phyloP scores from a whole-genome alignment of 352 stramenopile species.

The Globisporangium alternatum region DNA sequence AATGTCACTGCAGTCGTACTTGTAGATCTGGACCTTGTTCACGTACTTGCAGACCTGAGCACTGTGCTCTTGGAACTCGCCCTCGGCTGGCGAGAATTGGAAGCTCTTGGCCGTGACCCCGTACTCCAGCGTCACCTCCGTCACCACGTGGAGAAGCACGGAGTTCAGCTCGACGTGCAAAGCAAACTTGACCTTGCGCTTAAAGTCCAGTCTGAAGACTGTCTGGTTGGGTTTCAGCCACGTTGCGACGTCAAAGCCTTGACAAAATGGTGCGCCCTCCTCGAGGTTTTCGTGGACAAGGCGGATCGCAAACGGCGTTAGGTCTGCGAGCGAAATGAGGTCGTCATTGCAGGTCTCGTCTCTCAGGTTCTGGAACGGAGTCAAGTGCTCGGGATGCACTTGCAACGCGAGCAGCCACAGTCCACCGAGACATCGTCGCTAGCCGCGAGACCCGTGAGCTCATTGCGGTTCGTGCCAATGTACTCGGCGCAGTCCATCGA shows the following conservation, averaged over 20 bases:
- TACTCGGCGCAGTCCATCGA: conserved; percentile 45
- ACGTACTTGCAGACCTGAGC: too few species aligned
- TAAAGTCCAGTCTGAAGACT: too few species aligned
- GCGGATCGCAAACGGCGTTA: conserved; percentile 37
- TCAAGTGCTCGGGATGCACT: conserved; percentile 37
- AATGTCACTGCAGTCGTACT: too few species aligned
- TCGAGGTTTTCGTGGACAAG: conserved; percentile 47
- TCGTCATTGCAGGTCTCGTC: conserved; percentile 29
- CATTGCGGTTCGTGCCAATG: conserved; percentile 31
- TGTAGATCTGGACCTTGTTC: too few species aligned
- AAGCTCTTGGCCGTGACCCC: too few species aligned
- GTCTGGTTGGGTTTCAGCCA: conserved; percentile 29
- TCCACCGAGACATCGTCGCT: conserved; percentile 54
- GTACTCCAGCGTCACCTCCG: too few species aligned
- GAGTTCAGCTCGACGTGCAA: too few species aligned
- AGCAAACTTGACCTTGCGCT: too few species aligned
- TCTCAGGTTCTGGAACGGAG: conserved; percentile 41
- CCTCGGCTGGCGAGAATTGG: too few species aligned
- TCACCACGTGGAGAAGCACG: too few species aligned
- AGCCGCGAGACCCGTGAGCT: conserved; percentile 15
- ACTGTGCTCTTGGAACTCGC: too few species aligned
- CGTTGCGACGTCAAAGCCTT: conserved; percentile 30
- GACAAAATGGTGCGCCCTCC: conserved; percentile 28
- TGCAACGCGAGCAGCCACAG: conserved; percentile 52
- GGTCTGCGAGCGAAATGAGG: conserved; percentile 44